These are phyloP conservation scores for Hortaea werneckii DNA, from an alignment of 2,329 filamentous ascomycete genomes.

Conservation along the genomic window DNA sequence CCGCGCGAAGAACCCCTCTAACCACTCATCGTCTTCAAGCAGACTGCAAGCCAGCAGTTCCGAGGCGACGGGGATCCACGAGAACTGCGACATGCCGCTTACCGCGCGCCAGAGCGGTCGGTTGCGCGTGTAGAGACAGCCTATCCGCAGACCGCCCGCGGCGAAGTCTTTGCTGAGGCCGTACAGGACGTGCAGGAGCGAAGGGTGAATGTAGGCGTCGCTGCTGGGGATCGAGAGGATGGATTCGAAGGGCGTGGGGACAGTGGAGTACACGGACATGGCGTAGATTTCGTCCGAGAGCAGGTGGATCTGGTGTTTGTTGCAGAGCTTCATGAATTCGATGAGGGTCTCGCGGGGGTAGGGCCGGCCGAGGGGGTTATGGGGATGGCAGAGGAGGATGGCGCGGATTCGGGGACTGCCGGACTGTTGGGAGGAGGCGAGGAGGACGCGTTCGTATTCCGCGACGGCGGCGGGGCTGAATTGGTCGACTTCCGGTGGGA, in stretches of 20 bases:
- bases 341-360: conserved; percentile 19
- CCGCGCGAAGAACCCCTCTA: not conserved
- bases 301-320: conserved; percentile 23
- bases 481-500: conserved; percentile 3
- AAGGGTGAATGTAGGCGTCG: too few species aligned
- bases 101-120: conserved; percentile 16
- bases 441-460: too few species aligned
- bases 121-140: conserved; percentile 18
- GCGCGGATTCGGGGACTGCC: too few species aligned
- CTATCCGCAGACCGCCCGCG: conserved; percentile 24
- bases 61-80: conserved; percentile 22
- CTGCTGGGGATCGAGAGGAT: not conserved
- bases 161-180: conserved; percentile 28
- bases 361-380: conserved; percentile 32
- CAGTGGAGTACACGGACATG: not conserved
- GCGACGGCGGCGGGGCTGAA: too few species aligned
- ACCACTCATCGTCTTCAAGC: conserved; percentile 15
- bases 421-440: too few species aligned
- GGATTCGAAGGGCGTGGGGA: too few species aligned
- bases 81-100: conserved; percentile 15
- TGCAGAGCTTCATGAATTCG: conserved; percentile 20
- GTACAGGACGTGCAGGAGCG: conserved; percentile 23
- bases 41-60: conserved; percentile 23
- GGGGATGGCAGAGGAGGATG: conserved; percentile 23
- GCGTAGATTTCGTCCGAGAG: conserved; percentile 31